A percentile compares a stretch with the other conserved stretches of the same genome.
Evolutionary conservation across 169 alveolate genomes (phyloP).

Genomic region (Toxoplasma gondii): DNA sequence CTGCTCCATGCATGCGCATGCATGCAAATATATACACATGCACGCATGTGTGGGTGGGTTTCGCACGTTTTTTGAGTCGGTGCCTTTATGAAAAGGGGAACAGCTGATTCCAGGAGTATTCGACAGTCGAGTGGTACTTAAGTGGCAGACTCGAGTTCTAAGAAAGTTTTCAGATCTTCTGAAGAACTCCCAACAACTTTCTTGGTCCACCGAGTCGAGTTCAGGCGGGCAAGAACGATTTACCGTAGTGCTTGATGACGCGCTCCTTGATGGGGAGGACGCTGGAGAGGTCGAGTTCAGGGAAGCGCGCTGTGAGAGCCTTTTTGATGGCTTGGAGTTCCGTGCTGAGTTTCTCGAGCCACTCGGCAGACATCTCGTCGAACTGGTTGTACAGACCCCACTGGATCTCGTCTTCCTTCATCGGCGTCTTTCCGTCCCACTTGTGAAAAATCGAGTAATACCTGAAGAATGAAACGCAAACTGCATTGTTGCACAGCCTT

Average conservation of each 20-base stretch:
- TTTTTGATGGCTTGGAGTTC: slow-evolving; percentile 57
- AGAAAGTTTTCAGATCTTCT: too few species aligned
- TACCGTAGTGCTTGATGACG: slow-evolving; percentile 62
- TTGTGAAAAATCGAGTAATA: slow-evolving; percentile 57
- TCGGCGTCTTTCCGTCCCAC: slow-evolving; percentile 55
- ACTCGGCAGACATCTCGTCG: slow-evolving; percentile 56
- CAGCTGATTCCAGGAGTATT: too few species aligned
- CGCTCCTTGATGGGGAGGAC: slow-evolving; percentile 62
- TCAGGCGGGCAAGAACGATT: not conserved
- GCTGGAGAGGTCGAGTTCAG: slow-evolving; percentile 51
- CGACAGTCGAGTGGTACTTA: too few species aligned
- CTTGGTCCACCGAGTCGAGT: too few species aligned
- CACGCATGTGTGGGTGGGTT: too few species aligned
- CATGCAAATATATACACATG: not conserved
- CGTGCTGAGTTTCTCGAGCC: slow-evolving; percentile 40
- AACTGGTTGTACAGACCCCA: slow-evolving; percentile 68
- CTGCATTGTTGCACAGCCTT: not conserved
- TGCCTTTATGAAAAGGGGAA: too few species aligned
- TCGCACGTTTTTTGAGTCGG: too few species aligned
- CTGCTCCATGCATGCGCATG: too few species aligned
- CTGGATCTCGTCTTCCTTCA: slow-evolving; percentile 39
- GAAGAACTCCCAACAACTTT: too few species aligned
- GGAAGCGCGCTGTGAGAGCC: not conserved
- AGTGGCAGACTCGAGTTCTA: too few species aligned
- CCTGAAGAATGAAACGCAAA: not conserved